These are phyloP conservation scores for Cyclocybe aegerita DNA, from an alignment of 768 basidiomycete species.

Conservation along the genomic window DNA sequence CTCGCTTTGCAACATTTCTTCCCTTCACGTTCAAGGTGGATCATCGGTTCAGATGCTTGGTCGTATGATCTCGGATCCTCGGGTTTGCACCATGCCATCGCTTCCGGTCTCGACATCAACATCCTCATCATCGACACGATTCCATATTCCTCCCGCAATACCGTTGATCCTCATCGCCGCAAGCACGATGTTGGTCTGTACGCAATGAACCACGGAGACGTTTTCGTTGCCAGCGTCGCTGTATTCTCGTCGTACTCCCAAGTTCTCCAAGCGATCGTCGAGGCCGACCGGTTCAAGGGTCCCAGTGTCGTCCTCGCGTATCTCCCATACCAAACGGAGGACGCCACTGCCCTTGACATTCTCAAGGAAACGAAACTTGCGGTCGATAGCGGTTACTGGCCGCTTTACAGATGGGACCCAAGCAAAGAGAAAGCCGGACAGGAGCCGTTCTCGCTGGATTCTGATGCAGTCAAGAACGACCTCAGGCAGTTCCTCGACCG, in stretches of 20 bases:
- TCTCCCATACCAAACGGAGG: slow-evolving; percentile 83
- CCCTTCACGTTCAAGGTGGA: slow-evolving; percentile 81
- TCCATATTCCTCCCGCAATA: slow-evolving; percentile 80
- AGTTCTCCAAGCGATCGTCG: slow-evolving; percentile 85
- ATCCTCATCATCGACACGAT: slow-evolving; percentile 92
- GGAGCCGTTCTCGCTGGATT: slow-evolving; percentile 92
- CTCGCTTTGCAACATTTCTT: slow-evolving; percentile 64
- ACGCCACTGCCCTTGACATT: slow-evolving; percentile 79
- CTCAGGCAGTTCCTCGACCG: slow-evolving; percentile 92
- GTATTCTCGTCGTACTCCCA: slow-evolving; percentile 96
- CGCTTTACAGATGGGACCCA: slow-evolving; percentile 97
- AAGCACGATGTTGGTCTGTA: slow-evolving; percentile 98
- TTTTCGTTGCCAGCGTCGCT: slow-evolving; percentile 93
- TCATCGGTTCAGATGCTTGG: slow-evolving; percentile 98
- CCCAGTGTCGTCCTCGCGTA: slow-evolving; percentile 94
- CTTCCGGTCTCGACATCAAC: slow-evolving; percentile 90
- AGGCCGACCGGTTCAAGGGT: slow-evolving; percentile 88
- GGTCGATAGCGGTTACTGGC: slow-evolving; percentile 97
- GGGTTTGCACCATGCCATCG: slow-evolving; percentile 91
- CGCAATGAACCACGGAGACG: slow-evolving; percentile 97
- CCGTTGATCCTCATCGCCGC: slow-evolving; percentile 67
- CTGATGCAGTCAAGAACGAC: slow-evolving; percentile 91
- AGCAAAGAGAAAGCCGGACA: slow-evolving; percentile 69
- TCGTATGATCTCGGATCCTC: slow-evolving; percentile 95
- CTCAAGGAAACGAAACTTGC: slow-evolving; percentile 97